Base-by-base conservation (phyloP, 495 filamentous ascomycete species). In the Talaromyces trachyspermus region DNA sequence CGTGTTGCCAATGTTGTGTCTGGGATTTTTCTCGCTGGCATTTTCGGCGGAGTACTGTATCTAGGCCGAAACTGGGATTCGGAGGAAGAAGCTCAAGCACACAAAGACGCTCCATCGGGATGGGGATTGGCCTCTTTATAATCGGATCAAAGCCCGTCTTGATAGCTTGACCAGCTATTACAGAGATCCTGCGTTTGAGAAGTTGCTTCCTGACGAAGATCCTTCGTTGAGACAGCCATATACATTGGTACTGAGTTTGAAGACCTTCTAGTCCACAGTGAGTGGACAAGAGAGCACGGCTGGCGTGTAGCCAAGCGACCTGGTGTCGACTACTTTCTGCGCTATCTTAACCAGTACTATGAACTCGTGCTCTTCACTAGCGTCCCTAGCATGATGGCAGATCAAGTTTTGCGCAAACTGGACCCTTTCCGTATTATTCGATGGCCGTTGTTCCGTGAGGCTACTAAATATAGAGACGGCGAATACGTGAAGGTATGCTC, bases 231-330 rank as follows among this genome's bases (percentile, higher is more conserved):
- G 81, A 51, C 83, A 85, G 37, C 90, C 91, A n/a, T 95, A 92
- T 65, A 98, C 92, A 1, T 71, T 98, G 38, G 88, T 94, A 12
- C 71, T 98, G 52, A 89, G 86, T 64, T 66, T 98, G 54, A 98
- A 68, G 92, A 97, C 65, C 69, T 98, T 53, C 75, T 97, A 22
- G 80, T 98, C 26, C 91, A 96, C 65, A 89, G 84, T 61, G 86
- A 95, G 56, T 98, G 92, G 92, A 79, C 79, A 17, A 79, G 89
- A 42, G 85, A 97, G 55, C 85, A 96, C 55, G 92, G 92, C 22
- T 98, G 92, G 91, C 81, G 91, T 48, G 78, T 91, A 54, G 92
- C 92, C 33, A 98, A 98, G 70, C 80, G 92, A 26, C 92, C 92
- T 22, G 92, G 92, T 32, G 76, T 95, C 37, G 92, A 98, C 69